Conservation (phyloP, 257 asterid species). For the Solanum chilense region DNA sequence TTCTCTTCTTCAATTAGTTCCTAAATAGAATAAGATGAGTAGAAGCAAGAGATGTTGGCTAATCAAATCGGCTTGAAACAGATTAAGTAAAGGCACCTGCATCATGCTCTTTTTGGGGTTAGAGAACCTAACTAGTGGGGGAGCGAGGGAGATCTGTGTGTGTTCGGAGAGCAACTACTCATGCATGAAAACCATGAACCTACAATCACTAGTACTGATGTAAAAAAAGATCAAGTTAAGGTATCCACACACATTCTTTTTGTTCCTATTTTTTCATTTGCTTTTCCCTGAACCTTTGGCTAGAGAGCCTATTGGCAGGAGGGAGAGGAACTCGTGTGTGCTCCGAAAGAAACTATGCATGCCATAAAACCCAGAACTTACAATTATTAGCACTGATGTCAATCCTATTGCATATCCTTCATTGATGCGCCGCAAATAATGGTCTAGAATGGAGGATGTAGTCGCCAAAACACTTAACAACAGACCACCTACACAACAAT, state of each 20-base stretch:
- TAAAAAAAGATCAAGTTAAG: constrained; percentile 16
- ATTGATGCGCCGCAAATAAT: constrained; percentile 62
- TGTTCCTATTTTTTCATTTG: neutral
- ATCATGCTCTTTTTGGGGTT: neutral
- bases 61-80: constrained; percentile 7
- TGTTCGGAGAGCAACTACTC: neutral
- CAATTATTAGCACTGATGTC: constrained; percentile 88
- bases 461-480: constrained; percentile 84
- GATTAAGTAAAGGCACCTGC: neutral
- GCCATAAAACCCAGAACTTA: constrained; percentile 28
- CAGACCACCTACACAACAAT: constrained; percentile 67
- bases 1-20: neutral
- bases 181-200: constrained; percentile 9
- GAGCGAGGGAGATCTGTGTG: neutral
- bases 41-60: neutral
- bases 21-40: neutral
- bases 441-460: constrained; percentile 71
- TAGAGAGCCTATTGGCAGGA: neutral
- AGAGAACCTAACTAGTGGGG: neutral
- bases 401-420: constrained; percentile 92
- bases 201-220: constrained; percentile 79
- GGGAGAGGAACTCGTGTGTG: neutral
- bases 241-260: neutral
- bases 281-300: neutral
- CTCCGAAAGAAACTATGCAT: neutral